Base-by-base conservation (phyloP, 306 rosid species). In the Cicer yamashitae region DNA sequence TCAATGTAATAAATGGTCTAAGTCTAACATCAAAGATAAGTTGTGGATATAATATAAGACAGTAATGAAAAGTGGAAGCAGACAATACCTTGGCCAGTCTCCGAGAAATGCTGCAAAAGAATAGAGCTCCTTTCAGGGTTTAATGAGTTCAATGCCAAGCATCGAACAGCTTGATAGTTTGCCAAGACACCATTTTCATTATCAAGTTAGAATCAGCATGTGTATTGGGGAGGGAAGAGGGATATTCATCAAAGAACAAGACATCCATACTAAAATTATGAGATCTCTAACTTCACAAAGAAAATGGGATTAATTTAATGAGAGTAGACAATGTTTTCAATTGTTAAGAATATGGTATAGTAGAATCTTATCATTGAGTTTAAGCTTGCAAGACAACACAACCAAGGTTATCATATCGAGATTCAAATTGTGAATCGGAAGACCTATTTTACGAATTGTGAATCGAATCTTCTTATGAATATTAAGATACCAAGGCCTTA, bases 51-150 rank as follows among this genome's bases (percentile, higher is more conserved):
- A 34, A 67, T 52, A 10, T 46, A 34, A 71, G 67, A 63, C 61
- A 63, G 62, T 14, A 85, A 39, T 9, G 54, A 66, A 76, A 18
- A 75, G 67, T 51, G 68, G 72, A 66, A 73, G 43, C 34, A 43
- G 81, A 76, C 11, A 79, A 66, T 88, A 94, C 97, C 97, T 85
- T 85, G 84, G 76, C 91, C 91, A 34, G 88, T 85, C 83, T 84
- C 56, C 75, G 85, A 71, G 80, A 89, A 94, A 86, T 88, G 88
- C 56, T 81, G 91, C 86, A 91, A 86, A 71, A 86, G 84, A 79
- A 91, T 90, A 81, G 96, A 87, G 84, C 87, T 81, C 79, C 98
- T 90, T 83, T 81, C 84, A 72, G 93, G 87, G 84, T 94, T 94
- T 87, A 94, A 70, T 60, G 97, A 87, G 67, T 79, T 87, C 86